phyloP scores from a whole-genome alignment of 139 green algal genomes.

The Picochlorum sp. region DNA sequence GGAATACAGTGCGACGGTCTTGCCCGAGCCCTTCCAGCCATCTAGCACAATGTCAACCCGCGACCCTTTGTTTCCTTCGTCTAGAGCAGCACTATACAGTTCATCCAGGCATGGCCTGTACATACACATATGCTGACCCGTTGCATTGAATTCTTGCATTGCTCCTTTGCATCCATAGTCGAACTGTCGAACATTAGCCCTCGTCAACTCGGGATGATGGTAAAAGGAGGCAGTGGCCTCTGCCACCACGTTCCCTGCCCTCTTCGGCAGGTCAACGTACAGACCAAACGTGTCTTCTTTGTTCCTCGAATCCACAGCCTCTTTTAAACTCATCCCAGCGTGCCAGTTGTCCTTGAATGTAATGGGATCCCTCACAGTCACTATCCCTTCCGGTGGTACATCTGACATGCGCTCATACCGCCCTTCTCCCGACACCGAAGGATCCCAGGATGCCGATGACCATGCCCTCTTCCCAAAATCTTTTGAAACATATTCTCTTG shows the following conservation, averaged over 20 bases:
- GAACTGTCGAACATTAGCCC: constrained; percentile 20
- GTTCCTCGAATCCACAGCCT: background rate
- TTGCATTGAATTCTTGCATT: constrained; percentile 7
- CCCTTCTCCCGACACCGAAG: too few species aligned
- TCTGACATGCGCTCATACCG: too few species aligned
- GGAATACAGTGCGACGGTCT: constrained; percentile 47
- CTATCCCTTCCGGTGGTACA: background rate
- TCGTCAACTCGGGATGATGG: constrained; percentile 13
- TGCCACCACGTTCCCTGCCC: background rate
- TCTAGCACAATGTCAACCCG: constrained; percentile 15
- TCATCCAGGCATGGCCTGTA: constrained; percentile 7
- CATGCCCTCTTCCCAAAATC: too few species aligned
- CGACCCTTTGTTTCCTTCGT: background rate
- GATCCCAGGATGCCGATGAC: too few species aligned
- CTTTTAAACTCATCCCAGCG: background rate
- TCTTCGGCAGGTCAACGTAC: constrained; percentile 22
- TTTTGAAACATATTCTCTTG: too few species aligned
- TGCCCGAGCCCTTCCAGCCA: constrained; percentile 46
- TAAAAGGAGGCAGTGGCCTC: constrained; percentile 22
- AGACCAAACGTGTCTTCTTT: background rate
- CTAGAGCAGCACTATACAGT: background rate
- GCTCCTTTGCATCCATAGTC: constrained; percentile 29
- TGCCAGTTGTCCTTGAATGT: background rate
- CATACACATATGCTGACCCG: constrained; percentile 7
- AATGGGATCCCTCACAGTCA: background rate